A percentile compares a stretch with the other conserved stretches of the same genome.
Evolutionary conservation across 176 grass and related monocot species (phyloP).

Genomic region (Carex parvula): DNA sequence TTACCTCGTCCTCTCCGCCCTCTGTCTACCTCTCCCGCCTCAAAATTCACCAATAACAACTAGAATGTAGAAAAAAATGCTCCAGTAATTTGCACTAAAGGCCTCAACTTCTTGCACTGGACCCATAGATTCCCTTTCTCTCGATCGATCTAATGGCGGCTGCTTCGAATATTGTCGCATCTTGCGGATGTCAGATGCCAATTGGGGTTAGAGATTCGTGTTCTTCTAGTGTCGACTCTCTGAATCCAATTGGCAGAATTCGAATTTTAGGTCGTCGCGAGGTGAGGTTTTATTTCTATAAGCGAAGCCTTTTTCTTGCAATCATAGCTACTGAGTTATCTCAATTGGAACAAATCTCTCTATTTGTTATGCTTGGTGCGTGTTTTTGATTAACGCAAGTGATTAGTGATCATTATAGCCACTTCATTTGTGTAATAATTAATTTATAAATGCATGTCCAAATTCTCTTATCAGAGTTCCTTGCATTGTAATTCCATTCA

Average conservation of each 20-base stretch:
- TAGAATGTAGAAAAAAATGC: constrained; percentile 11
- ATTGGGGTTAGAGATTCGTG: constrained; percentile 6
- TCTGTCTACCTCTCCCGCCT: constrained; percentile 25
- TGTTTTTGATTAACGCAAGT: not conserved
- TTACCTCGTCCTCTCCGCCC: not conserved
- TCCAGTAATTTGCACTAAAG: not conserved
- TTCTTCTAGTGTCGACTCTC: not conserved
- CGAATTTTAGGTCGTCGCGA: not conserved
- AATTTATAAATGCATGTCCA: not conserved
- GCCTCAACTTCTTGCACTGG: not conserved
- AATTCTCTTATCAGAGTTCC: not conserved
- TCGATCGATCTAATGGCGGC: constrained; percentile 53
- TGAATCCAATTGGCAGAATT: not conserved
- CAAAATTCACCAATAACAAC: constrained; percentile 22
- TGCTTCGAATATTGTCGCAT: constrained; percentile 24
- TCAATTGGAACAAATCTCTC: not conserved
- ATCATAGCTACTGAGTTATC: not conserved
- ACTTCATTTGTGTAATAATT: not conserved
- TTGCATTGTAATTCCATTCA: not conserved
- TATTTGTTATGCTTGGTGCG: not conserved
- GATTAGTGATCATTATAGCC: not conserved
- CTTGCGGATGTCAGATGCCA: constrained; percentile 7
- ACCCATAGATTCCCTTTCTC: not conserved
- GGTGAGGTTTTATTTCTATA: constrained; percentile 3
- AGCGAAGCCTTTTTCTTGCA: not conserved